A percentile compares a stretch with the other conserved stretches of the same genome.
Conservation (phyloP, 2,329 filamentous ascomycete genomes). For the Clonostachys chloroleuca region DNA sequence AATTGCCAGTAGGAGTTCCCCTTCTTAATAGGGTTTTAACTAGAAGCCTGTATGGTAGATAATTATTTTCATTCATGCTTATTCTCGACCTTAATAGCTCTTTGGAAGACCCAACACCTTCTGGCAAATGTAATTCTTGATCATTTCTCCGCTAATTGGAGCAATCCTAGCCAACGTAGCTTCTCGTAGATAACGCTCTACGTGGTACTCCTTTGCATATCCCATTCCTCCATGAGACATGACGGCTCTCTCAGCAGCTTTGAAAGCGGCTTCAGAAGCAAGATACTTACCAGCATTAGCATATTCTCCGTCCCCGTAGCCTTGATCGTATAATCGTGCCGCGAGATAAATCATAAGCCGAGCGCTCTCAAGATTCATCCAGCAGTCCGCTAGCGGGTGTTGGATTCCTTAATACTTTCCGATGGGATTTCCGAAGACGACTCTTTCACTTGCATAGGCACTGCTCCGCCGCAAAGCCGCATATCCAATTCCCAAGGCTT, state of each 20-base stretch:
- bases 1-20: background rate
- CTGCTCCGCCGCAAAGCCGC: conserved; percentile 59
- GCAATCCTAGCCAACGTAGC: conserved; percentile 60
- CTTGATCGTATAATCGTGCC: conserved; percentile 54
- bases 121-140: conserved; percentile 68
- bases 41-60: too few relatives aligned
- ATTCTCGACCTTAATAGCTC: conserved; percentile 47
- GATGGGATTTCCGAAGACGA: conserved; percentile 62
- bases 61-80: too few relatives aligned
- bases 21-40: too few relatives aligned
- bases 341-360: conserved; percentile 63
- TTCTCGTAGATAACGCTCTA: conserved; percentile 60
- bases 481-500: conserved; percentile 77
- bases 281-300: conserved; percentile 69
- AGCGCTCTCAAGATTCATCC: conserved; percentile 60
- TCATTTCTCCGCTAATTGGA: conserved; percentile 67
- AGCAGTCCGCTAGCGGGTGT: conserved; percentile 61
- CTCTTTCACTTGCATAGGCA: conserved; percentile 61
- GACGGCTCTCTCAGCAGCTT: conserved; percentile 56
- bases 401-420: conserved; percentile 62
- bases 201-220: conserved; percentile 60
- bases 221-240: conserved; percentile 60
- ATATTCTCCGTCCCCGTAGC: conserved; percentile 37
- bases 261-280: conserved; percentile 60
- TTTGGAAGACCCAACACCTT: conserved; percentile 60